A percentile compares a stretch with the other conserved stretches of the same genome.
Conservation (phyloP, 1,284 basidiomycete species). For the Grifola frondosa region DNA sequence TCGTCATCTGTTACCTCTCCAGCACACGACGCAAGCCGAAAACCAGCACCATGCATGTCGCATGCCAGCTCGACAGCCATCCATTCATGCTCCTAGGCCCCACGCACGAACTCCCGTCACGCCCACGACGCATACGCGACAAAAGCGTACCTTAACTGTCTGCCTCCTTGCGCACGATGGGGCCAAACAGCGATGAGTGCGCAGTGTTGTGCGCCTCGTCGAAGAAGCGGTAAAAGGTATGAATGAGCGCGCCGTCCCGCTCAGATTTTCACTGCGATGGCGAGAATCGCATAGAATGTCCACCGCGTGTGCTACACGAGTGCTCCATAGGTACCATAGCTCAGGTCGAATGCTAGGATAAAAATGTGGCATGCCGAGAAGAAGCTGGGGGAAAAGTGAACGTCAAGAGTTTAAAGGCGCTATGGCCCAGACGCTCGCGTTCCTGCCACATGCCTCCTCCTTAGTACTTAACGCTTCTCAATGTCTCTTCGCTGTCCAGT, state of each 20-base stretch:
- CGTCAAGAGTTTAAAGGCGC: too few relatives aligned
- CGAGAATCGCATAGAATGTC: conserved; percentile 89
- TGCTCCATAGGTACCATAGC: conserved; percentile 88
- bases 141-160: too few relatives aligned
- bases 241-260: conserved; percentile 80
- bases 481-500: too few relatives aligned
- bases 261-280: conserved; percentile 87
- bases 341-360: conserved; percentile 89
- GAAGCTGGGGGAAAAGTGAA: conserved; percentile 56
- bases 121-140: too few relatives aligned
- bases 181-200: conserved; percentile 87
- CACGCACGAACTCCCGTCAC: too few relatives aligned
- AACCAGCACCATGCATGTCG: conserved; percentile 92
- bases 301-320: conserved; percentile 89
- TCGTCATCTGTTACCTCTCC: conserved; percentile 80
- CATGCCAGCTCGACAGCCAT: conserved; percentile 90
- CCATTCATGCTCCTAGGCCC: conserved; percentile 94
- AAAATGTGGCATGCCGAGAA: conserved; percentile 95
- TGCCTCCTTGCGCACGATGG: conserved; percentile 90
- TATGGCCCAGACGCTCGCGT: too few relatives aligned
- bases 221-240: conserved; percentile 86
- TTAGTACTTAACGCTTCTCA: too few relatives aligned
- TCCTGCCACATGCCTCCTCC: too few relatives aligned
- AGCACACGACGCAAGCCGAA: conserved; percentile 88
- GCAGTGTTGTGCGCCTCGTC: conserved; percentile 95